A percentile compares a stretch with the other conserved stretches of the same genome.
Conservation (phyloP, 306 rosid species). For the Ormosia semicastrata region DNA sequence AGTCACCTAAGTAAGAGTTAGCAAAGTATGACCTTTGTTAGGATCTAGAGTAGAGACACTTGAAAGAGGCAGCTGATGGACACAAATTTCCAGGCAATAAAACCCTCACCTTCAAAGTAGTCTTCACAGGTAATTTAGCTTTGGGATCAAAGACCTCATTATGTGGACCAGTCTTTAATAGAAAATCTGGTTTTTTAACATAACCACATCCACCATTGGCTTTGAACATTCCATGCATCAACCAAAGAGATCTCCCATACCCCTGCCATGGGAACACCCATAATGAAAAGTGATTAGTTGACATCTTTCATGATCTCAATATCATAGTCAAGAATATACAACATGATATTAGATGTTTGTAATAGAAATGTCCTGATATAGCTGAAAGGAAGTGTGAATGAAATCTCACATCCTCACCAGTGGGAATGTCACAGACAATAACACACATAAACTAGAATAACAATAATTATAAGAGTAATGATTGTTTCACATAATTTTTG, state of each 20-base stretch:
- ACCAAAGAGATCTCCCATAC: slow-evolving; percentile 90
- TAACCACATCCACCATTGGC: slow-evolving; percentile 93
- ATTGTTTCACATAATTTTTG: too few relatives aligned
- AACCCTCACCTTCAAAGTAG: slow-evolving; percentile 67
- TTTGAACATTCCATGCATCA: slow-evolving; percentile 99
- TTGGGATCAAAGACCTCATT: slow-evolving; percentile 74
- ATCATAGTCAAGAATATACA: slow-evolving; percentile 21
- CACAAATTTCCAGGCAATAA: slow-evolving; percentile 16
- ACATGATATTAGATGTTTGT: neutral
- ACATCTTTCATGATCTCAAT: slow-evolving; percentile 20
- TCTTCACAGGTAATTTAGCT: slow-evolving; percentile 48
- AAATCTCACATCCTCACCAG: neutral
- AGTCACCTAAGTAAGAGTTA: slow-evolving; percentile 63
- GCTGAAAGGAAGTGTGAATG: neutral
- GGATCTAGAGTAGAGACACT: slow-evolving; percentile 4
- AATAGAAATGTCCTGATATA: slow-evolving; percentile 2
- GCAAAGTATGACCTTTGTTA: slow-evolving; percentile 19
- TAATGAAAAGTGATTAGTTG: slow-evolving; percentile 7
- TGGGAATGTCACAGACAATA: neutral
- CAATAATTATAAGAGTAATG: neutral
- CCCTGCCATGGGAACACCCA: slow-evolving; percentile 55
- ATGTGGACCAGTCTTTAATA: slow-evolving; percentile 49
- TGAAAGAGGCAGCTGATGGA: neutral
- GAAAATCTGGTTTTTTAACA: slow-evolving; percentile 89
- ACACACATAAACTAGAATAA: neutral